Base-by-base conservation (phyloP, 2,329 filamentous ascomycete species). In the Sporothrix luriei region DNA sequence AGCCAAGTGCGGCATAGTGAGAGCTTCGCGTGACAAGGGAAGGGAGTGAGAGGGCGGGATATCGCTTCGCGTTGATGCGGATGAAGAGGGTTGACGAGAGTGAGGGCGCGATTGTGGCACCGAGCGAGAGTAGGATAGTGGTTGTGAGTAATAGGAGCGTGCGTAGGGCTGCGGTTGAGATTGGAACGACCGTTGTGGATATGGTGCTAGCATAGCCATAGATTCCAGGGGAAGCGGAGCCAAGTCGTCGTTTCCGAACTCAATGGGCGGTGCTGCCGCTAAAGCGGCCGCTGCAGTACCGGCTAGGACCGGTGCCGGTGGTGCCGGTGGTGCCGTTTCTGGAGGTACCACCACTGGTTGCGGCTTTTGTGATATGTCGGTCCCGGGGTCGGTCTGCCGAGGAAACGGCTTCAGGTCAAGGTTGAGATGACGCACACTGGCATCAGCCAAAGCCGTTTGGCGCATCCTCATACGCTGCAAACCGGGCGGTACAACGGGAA, bases 1-100 rank as follows among this genome's bases (percentile, higher is more conserved):
- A 24, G 70, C 66, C 6, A 70, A 62, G n/a, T 72, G 43, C 13
- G 69, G 64, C 67, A 68, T 51, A n/a, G 68, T 62, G 19, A 69
- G 59, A 3, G 68, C 40, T 16, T 52, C 51, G 46, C 26, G 40
- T 13, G 66, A 72, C 52, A 69, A 70, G 10, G 61, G 71, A 2
- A 68, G 71, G 14, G 16, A 55, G 3, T 24, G 69, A 33, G 51
- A 19, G 51, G 54, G 68, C 4, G 38, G 38, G 24, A 10, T 7
- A 24, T 21, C 57, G 16, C 57, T 21, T n/a, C 11, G 33, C 19
- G 46, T 26, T 19, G 64, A 54, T 13, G 21, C 9, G n/a, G 64
- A 66, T 21, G 21, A 11, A 13, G 64, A 52, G 19, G 21, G 29
- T 24, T 43, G 64, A n/a, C 33, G 48, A 19, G 64, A 66, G 33